Evolutionary conservation across 2,329 filamentous ascomycete species (phyloP).

Genomic region (Botrytis medusae): DNA sequence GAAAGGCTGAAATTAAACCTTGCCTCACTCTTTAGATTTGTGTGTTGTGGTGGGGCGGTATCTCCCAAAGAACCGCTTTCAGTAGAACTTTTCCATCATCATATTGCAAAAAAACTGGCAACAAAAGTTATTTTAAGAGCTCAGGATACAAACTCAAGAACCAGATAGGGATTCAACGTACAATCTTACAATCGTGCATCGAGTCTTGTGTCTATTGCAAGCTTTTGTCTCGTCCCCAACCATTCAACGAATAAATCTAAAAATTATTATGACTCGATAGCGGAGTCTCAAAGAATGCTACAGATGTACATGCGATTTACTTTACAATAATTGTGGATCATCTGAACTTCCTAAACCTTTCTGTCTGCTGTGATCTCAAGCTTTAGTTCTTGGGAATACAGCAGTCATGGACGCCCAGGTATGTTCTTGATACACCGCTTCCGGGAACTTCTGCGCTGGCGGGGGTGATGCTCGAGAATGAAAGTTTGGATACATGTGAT

Average conservation of each 20-base stretch:
- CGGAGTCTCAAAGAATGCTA: conserved; percentile 34
- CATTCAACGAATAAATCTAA: conserved; percentile 23
- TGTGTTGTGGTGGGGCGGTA: conserved; percentile 20
- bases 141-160: conserved; percentile 3
- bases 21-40: conserved; percentile 4
- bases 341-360: conserved; percentile 11
- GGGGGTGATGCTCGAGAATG: neutral
- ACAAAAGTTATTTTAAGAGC: neutral
- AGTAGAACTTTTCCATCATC: conserved; percentile 20
- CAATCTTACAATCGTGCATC: neutral
- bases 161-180: neutral
- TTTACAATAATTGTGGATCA: conserved; percentile 30
- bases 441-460: neutral
- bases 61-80: conserved; percentile 13
- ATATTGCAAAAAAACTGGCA: neutral
- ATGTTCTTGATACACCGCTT: conserved; percentile 28
- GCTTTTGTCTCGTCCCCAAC: conserved; percentile 23
- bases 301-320: conserved; percentile 30
- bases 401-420: conserved; percentile 39
- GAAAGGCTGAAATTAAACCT: conserved; percentile 23
- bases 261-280: conserved; percentile 35
- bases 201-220: neutral
- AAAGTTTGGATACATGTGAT: neutral
- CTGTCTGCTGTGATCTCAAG: conserved; percentile 21
- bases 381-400: conserved; percentile 19